Evolutionary conservation across 768 basidiomycete species (phyloP).

Genomic region (Cytidiella melzeri): DNA sequence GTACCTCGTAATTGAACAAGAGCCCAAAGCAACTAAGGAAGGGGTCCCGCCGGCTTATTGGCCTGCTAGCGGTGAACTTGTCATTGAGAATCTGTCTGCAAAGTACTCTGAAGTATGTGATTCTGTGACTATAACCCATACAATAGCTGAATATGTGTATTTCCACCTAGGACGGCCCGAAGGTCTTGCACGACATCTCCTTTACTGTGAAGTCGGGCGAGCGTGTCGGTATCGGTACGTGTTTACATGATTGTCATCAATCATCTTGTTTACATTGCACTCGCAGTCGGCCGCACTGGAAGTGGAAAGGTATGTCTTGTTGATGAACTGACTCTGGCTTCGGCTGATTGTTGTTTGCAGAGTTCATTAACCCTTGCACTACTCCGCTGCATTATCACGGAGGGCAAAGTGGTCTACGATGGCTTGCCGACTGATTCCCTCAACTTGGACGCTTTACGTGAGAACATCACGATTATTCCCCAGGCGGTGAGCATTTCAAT

Average conservation of each 20-base stretch:
- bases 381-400: constrained; percentile 49
- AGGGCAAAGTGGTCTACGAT: constrained; percentile 49
- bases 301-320: constrained; percentile 53
- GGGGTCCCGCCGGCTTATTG: constrained; percentile 58
- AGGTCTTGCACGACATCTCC: constrained; percentile 47
- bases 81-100: constrained; percentile 46
- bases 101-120: constrained; percentile 33
- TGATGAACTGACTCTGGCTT: too few species aligned
- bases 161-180: constrained; percentile 41
- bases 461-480: constrained; percentile 44
- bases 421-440: constrained; percentile 17
- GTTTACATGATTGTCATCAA: too few species aligned
- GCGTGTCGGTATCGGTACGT: constrained; percentile 48
- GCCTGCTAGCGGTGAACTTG: constrained; percentile 52
- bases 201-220: constrained; percentile 51
- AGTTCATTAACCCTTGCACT: constrained; percentile 47
- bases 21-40: constrained; percentile 33
- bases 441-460: constrained; percentile 44
- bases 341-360: too few species aligned
- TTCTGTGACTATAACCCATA: too few species aligned
- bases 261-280: constrained; percentile 8
- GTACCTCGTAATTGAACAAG: constrained; percentile 53
- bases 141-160: too few species aligned
- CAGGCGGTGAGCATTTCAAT: constrained; percentile 37
- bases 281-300: constrained; percentile 52